Evolutionary conservation across 441 rosid species (phyloP), one percentile per base, ranked within the genome.

Genomic region (Bocquillonia castaneifolia): DNA sequence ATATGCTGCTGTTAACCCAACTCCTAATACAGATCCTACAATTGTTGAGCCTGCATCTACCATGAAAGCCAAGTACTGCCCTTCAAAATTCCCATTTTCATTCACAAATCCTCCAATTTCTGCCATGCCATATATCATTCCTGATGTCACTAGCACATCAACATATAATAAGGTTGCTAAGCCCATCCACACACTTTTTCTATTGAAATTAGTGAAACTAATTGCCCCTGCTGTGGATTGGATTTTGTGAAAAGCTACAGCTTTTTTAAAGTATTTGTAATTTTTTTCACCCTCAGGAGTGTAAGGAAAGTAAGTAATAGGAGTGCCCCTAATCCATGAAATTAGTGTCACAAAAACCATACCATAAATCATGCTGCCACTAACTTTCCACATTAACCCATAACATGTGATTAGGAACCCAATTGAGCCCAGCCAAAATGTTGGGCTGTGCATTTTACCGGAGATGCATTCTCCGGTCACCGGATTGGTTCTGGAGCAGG

Each of bases 291-390:
- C 97, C 0, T 71, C 62, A 57, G 79, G 56, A 34, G 89, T 83
- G 48, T 68, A 3, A 0, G 98, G 96, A 64, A 93, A 93, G 52
- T 44, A 80, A 15, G 98, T 86, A 10, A 93, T 89, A 2, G 73
- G 15, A 31, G 95, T 91, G 68, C 82, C 83, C 64, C 95, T 79
- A 70, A 88, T 70, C 98, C 97, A 93, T 28, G 98, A 91, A 55
- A 89, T 37, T 8, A 81, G 62, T 2, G 98, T 91, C 6, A 89
- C 86, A 39, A 86, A 83, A 1, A 88, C 55, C 32, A 89, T 84
- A 0, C 98, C 97, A 59, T 82, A 88, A 23, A 88, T 85, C 93
- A 93, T 91, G 74, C 97, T 85, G 0, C 98, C 96, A 67, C 85
- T 91, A 9, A 88, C 56, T 10, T 80, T 81, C 72, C 85, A 91